phyloP scores from a whole-genome alignment of 2,329 filamentous ascomycete genomes.

The Proliferodiscus dingleyae region DNA sequence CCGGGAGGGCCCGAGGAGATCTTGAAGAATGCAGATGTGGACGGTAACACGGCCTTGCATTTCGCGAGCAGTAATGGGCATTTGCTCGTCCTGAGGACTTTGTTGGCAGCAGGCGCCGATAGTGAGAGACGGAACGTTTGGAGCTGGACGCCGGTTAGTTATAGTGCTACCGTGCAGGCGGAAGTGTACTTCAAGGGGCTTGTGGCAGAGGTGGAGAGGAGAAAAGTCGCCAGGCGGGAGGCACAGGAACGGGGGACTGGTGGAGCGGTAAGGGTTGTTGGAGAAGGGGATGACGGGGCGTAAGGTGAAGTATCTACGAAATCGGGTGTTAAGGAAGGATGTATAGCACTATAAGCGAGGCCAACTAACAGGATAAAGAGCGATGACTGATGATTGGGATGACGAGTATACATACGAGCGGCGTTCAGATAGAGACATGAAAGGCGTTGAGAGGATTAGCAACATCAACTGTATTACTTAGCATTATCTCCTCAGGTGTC shows the following conservation, averaged over 20 bases:
- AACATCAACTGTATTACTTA: too few species aligned
- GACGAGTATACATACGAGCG: too few species aligned
- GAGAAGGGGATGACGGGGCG: constrained; percentile 13
- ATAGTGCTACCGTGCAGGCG: constrained; percentile 75
- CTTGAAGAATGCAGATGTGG: constrained; percentile 54
- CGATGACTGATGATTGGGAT: too few species aligned
- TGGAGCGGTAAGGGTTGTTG: constrained; percentile 23
- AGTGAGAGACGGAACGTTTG: constrained; percentile 67
- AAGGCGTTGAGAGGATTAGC: too few species aligned
- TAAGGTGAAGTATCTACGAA: too few species aligned
- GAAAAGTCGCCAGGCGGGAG: constrained; percentile 40
- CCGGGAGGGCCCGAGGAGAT: constrained; percentile 32
- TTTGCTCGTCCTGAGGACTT: constrained; percentile 67
- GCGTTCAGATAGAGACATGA: too few species aligned
- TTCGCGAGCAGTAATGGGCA: constrained; percentile 81
- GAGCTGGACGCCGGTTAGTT: constrained; percentile 79
- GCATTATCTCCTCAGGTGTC: too few species aligned
- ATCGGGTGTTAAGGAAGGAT: too few species aligned
- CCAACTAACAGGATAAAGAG: too few species aligned
- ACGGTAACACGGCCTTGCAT: constrained; percentile 83
- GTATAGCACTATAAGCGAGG: too few species aligned
- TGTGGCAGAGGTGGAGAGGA: constrained; percentile 65
- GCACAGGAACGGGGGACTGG: constrained; percentile 25
- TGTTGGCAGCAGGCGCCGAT: constrained; percentile 75
- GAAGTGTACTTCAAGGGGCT: constrained; percentile 80